Evolutionary conservation across 176 grass and related monocot genomes (phyloP).

Genomic region (Microstegium vimineum): DNA sequence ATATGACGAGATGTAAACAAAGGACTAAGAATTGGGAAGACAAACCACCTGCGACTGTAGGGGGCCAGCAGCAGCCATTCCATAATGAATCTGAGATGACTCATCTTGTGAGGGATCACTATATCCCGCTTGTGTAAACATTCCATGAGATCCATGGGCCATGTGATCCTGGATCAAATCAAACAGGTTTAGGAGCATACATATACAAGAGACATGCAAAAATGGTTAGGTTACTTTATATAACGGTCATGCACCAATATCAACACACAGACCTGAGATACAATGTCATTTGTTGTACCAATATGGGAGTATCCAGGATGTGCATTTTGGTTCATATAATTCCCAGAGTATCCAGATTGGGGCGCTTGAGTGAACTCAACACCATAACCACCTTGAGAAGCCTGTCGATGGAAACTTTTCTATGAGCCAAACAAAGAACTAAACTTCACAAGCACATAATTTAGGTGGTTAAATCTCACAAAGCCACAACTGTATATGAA

Average conservation of each 20-base stretch:
- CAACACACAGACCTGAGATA: conserved; percentile 65
- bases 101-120: conserved; percentile 92
- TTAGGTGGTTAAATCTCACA: neutral
- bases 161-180: conserved; percentile 75
- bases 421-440: neutral
- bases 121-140: conserved; percentile 91
- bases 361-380: conserved; percentile 92
- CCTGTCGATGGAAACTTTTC: conserved; percentile 28
- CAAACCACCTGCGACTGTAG: conserved; percentile 89
- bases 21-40: neutral
- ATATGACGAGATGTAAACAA: neutral
- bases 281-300: conserved; percentile 67
- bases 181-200: conserved; percentile 2
- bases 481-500: neutral
- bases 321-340: conserved; percentile 88
- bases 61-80: conserved; percentile 51
- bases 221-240: neutral
- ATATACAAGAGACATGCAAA: neutral
- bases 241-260: neutral
- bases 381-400: conserved; percentile 93
- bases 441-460: neutral
- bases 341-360: conserved; percentile 77
- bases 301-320: conserved; percentile 89
- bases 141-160: conserved; percentile 83
- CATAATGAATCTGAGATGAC: conserved; percentile 83